Evolutionary conservation across 2,329 filamentous ascomycete species (phyloP), one percentile per base, ranked within the genome.

Genomic region (Dactylellina drechsleri): DNA sequence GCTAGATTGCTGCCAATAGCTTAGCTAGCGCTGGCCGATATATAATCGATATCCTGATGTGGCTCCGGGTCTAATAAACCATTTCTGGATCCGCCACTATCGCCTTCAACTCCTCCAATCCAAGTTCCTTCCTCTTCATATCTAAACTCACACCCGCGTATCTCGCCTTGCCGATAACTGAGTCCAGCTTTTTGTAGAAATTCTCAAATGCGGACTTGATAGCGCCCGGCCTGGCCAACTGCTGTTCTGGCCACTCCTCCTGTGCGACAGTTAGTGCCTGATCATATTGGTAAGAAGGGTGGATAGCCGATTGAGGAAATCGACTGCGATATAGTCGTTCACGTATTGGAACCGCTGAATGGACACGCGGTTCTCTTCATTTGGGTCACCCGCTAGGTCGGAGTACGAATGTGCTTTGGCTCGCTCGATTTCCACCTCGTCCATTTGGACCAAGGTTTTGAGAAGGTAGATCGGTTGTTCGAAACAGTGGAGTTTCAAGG

Each of bases 211-310:
- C 66, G 4, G n/a, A 40, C 10, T 60, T 67, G 13, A 56, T 47
- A 15, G 36, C 23, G 49, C 16, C 18, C 6, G 61, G 41, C 2
- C 12, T 41, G 4, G 41, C 10, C n/a, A 40, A 10, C 57, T 71
- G 58, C 26, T 45, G 43, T 18, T 49, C 26, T 23, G 18, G 36
- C 58, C 59, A 64, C 43, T 62, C 58, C 4, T 57, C n/a, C 13
- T 36, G 28, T 18, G 64, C 54, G 23, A 67, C 47, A 1, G 47
- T 16, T 20, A 59, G 28, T 16, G 50, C 50, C 13, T 71, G 58
- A 20, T 43, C 52, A 15, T 71, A 71, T 26, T 71, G 58, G 23
- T 58, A 71, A 53, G 7, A n/a, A 71, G 41, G 10, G 52, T 71
- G 4, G 20, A 31, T 18, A 64, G n/a, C n/a, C 52, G 50, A 10